Evolutionary conservation across 306 rosid genomes (phyloP).

Genomic region (Pterocarpus macrocarpus): DNA sequence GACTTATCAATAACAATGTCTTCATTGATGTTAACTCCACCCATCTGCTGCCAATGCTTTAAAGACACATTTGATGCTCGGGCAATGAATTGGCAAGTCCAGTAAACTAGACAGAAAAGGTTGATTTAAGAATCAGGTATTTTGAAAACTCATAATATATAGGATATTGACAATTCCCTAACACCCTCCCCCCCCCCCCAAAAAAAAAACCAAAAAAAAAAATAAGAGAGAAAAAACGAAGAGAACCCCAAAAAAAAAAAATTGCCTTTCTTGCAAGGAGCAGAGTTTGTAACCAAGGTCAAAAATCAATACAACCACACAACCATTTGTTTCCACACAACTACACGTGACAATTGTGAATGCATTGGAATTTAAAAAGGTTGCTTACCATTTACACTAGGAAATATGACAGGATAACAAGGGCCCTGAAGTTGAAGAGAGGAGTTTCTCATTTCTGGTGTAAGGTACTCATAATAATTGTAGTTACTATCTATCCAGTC

Average conservation of each 20-base stretch:
- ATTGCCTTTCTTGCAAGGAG: conserved; percentile 6
- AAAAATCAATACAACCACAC: background rate
- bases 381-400: conserved; percentile 90
- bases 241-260: background rate
- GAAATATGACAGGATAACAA: conserved; percentile 97
- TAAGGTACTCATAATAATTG: conserved; percentile 90
- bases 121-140: conserved; percentile 23
- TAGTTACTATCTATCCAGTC: conserved; percentile 92
- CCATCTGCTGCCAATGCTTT: conserved; percentile 93
- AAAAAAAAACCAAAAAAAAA: background rate
- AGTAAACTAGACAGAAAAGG: conserved; percentile 68
- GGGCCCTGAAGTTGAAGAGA: conserved; percentile 99
- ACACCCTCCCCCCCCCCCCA: background rate
- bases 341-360: background rate
- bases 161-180: conserved; percentile 27
- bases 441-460: conserved; percentile 91
- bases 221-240: too few relatives aligned
- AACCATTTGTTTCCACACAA: conserved; percentile 30
- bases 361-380: conserved; percentile 23
- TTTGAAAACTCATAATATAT: conserved; percentile 18
- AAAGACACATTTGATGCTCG: conserved; percentile 82
- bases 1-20: conserved; percentile 85
- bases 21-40: conserved; percentile 86
- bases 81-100: conserved; percentile 96
- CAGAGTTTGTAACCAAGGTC: background rate